Conservation (phyloP, 768 basidiomycete genomes). For the Hysterangium stoloniferum region DNA sequence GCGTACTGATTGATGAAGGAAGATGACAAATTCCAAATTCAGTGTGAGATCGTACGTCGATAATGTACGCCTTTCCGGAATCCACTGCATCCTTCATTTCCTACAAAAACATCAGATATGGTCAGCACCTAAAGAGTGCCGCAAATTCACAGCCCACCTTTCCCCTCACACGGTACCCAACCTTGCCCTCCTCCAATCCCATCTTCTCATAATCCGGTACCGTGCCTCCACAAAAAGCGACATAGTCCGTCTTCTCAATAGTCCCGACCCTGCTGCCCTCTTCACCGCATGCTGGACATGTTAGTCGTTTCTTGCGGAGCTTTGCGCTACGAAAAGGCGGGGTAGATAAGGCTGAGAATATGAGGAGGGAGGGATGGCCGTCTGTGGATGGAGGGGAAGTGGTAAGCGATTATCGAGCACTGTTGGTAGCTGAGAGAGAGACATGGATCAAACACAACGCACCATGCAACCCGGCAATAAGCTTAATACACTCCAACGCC, state of each 20-base stretch:
- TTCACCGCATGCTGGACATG: constrained; percentile 70
- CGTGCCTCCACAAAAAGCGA: constrained; percentile 77
- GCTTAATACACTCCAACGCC: constrained; percentile 81
- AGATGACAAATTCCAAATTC: constrained; percentile 87
- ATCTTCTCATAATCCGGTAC: constrained; percentile 55
- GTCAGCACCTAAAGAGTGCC: background rate
- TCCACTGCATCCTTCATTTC: constrained; percentile 38
- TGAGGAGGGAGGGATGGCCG: constrained; percentile 51
- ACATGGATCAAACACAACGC: too few relatives aligned
- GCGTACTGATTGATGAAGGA: constrained; percentile 64
- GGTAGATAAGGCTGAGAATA: constrained; percentile 63
- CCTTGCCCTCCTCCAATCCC: constrained; percentile 37
- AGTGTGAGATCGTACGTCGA: constrained; percentile 73
- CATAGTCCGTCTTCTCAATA: constrained; percentile 64
- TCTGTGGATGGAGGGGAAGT: constrained; percentile 32
- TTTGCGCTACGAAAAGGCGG: constrained; percentile 80
- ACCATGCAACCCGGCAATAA: constrained; percentile 65
- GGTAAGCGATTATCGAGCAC: constrained; percentile 7
- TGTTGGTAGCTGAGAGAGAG: background rate
- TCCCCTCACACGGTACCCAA: constrained; percentile 32
- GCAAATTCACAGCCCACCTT: constrained; percentile 31
- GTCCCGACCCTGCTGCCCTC: constrained; percentile 34
- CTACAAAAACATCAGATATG: constrained; percentile 24
- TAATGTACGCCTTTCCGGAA: constrained; percentile 27
- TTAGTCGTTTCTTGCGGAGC: constrained; percentile 59